Evolutionary conservation across 1,284 basidiomycete genomes (phyloP).

Genomic region (Cerrena zonata): DNA sequence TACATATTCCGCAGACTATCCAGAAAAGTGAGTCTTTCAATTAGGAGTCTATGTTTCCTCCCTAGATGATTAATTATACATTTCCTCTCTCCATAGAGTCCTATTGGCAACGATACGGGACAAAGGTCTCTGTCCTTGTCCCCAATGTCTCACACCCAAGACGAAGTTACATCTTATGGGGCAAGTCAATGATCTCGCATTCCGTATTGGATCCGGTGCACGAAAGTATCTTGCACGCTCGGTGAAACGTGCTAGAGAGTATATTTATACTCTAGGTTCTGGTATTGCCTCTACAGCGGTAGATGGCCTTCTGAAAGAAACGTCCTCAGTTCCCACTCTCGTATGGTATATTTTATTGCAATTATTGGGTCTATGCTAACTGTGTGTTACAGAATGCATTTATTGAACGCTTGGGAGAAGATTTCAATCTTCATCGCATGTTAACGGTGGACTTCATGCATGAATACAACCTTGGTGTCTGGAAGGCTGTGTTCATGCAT

Average conservation of each 20-base stretch:
- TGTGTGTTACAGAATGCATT: too few relatives aligned
- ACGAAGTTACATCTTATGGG: conserved; percentile 17
- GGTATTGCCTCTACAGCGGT: background rate
- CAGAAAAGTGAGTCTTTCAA: conserved; percentile 14
- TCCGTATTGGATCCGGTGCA: background rate
- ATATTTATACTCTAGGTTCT: background rate
- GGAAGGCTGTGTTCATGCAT: conserved; percentile 27
- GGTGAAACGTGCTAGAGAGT: background rate
- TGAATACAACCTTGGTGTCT: conserved; percentile 27
- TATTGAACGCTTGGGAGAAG: too few relatives aligned
- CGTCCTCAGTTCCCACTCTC: background rate
- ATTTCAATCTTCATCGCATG: too few relatives aligned
- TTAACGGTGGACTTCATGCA: conserved; percentile 26
- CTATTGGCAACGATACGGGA: conserved; percentile 14
- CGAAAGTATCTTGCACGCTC: background rate
- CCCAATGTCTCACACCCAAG: conserved; percentile 22
- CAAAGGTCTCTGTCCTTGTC: conserved; percentile 23
- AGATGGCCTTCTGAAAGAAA: background rate
- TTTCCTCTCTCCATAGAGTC: conserved; percentile 10
- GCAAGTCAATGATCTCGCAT: conserved; percentile 11
- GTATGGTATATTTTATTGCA: conserved; percentile 11
- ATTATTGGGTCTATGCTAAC: too few relatives aligned
- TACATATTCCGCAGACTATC: conserved; percentile 28
- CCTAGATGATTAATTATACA: background rate
- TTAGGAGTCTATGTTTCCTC: too few relatives aligned